phyloP scores from a whole-genome alignment of 1,284 basidiomycete genomes.

The Inonotus obliquus region DNA sequence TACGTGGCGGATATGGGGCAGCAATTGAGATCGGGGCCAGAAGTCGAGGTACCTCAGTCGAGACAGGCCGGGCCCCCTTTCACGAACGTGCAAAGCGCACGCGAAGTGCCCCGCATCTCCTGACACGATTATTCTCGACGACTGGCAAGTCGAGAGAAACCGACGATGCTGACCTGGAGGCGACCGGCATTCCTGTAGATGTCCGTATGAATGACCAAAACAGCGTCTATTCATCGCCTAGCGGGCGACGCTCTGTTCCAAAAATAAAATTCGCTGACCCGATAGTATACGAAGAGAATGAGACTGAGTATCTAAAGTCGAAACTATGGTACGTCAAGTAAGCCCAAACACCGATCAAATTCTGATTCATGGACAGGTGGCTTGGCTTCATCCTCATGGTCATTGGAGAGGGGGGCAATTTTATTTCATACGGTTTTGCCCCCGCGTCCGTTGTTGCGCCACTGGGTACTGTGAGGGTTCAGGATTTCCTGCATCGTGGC shows the following conservation, averaged over 20 bases:
- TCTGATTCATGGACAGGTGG: conserved; percentile 64
- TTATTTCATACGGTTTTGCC: conserved; percentile 84
- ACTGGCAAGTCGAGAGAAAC: conserved; percentile 1
- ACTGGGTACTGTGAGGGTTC: conserved; percentile 76
- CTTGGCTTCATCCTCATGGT: conserved; percentile 86
- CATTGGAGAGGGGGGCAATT: conserved; percentile 89
- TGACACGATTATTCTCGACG: conserved; percentile 4
- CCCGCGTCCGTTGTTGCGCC: conserved; percentile 96
- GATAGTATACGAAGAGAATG: conserved; percentile 31
- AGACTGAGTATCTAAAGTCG: conserved; percentile 75
- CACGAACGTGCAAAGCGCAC: neutral
- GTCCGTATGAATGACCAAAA: neutral
- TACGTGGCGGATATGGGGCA: conserved; percentile 7
- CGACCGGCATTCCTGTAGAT: conserved; percentile 5
- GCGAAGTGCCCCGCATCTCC: neutral
- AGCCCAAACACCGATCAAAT: conserved; percentile 1
- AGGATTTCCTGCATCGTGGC: neutral
- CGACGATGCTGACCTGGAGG: conserved; percentile 5
- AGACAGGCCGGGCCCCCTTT: neutral
- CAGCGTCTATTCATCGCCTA: conserved; percentile 1
- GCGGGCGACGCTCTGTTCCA: conserved; percentile 15
- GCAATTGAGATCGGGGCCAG: neutral
- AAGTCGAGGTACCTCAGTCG: neutral
- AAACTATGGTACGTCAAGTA: conserved; percentile 63
- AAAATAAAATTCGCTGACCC: conserved; percentile 28